phyloP scores from a whole-genome alignment of 2,329 filamentous ascomycete species.

The Seiridium cupressi region DNA sequence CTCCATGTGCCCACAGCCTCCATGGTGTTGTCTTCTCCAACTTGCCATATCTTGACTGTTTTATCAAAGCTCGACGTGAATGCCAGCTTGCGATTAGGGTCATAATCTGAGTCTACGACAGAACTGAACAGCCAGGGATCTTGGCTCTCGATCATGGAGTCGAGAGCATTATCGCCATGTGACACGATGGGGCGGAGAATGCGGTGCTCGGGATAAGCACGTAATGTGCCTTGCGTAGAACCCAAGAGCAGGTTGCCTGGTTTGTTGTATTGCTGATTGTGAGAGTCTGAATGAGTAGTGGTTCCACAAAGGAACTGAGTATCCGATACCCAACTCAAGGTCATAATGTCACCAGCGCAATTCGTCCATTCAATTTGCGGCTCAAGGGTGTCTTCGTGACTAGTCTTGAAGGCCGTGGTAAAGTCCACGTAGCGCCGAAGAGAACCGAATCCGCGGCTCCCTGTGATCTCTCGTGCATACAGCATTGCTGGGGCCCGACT shows the following conservation, averaged over 20 bases:
- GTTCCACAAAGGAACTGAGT: conserved; percentile 60
- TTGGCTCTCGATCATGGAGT: conserved; percentile 57
- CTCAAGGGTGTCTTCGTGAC: conserved; percentile 50
- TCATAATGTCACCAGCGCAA: conserved; percentile 60
- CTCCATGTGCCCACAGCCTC: conserved; percentile 47
- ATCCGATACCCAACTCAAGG: conserved; percentile 55
- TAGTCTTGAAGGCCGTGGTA: conserved; percentile 39
- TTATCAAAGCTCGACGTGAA: conserved; percentile 63
- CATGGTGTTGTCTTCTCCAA: conserved; percentile 41
- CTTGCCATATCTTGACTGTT: conserved; percentile 59
- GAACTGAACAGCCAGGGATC: conserved; percentile 65
- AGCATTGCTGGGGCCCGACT: conserved; percentile 39
- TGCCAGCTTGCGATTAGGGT: conserved; percentile 38
- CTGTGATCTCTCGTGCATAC: conserved; percentile 47
- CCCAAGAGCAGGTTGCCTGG: conserved; percentile 60
- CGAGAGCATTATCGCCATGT: conserved; percentile 52
- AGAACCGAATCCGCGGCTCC: conserved; percentile 40
- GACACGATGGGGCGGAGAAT: conserved; percentile 52
- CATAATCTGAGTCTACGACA: conserved; percentile 60
- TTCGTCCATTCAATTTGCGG: conserved; percentile 55
- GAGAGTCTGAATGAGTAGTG: conserved; percentile 59
- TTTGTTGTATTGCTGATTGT: conserved; percentile 67
- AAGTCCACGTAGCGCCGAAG: conserved; percentile 43
- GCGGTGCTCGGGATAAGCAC: conserved; percentile 55
- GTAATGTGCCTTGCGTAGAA: conserved; percentile 42